phyloP scores from a whole-genome alignment of 495 filamentous ascomycete genomes.

The Penicillium maclennaniae region DNA sequence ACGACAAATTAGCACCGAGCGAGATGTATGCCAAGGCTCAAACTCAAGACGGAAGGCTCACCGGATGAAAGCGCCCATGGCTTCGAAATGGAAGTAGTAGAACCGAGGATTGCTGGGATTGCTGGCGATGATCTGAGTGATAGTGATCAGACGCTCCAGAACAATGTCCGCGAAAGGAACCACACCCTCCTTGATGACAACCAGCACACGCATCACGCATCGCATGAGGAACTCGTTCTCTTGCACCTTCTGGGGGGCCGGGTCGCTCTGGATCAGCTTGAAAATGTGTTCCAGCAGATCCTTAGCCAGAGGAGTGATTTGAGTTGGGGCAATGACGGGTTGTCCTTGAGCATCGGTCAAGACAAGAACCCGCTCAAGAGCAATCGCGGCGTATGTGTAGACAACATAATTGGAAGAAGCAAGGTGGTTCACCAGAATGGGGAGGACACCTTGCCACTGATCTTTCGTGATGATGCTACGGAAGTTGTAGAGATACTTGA shows the following conservation, averaged over 20 bases:
- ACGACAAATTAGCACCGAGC: conserved; percentile 2
- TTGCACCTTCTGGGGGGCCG: conserved; percentile 84
- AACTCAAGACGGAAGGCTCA: conserved; percentile 27
- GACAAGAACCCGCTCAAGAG: conserved; percentile 82
- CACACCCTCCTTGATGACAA: conserved; percentile 80
- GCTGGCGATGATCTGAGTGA: conserved; percentile 79
- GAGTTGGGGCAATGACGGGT: conserved; percentile 67
- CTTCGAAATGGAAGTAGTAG: conserved; percentile 98
- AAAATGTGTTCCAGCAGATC: conserved; percentile 92
- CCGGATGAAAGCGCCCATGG: conserved; percentile 89
- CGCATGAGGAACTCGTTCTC: conserved; percentile 99
- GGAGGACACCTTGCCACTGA: conserved; percentile 85
- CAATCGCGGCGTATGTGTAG: conserved; percentile 94
- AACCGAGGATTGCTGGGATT: conserved; percentile 98
- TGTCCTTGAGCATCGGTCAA: conserved; percentile 68
- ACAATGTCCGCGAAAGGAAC: conserved; percentile 66
- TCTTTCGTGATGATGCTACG: conserved; percentile 80
- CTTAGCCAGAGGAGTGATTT: conserved; percentile 74
- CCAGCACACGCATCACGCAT: conserved; percentile 94
- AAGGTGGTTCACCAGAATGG: conserved; percentile 84
- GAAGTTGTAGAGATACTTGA: conserved; percentile 96
- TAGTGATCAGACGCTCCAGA: conserved; percentile 72
- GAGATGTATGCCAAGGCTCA: no score
- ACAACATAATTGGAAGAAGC: conserved; percentile 86
- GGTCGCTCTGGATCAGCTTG: conserved; percentile 75